A percentile compares a stretch with the other conserved stretches of the same genome.
Conservation (phyloP, 371 early-diverging fungal genomes). For the Circinella minor region DNA sequence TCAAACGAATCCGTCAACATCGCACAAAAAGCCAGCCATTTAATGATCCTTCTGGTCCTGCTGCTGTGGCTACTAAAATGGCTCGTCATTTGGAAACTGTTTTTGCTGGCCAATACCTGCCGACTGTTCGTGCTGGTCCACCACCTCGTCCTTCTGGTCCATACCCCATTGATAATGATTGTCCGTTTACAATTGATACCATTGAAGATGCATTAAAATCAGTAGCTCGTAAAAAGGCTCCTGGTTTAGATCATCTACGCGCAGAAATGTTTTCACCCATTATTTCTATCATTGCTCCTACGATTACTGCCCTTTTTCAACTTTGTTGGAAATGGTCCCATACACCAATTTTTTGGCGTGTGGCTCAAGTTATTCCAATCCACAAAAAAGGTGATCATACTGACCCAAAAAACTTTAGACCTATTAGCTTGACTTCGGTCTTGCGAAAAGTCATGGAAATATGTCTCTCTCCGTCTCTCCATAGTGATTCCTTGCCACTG, state of each 20-base stretch:
- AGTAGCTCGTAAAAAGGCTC: constrained; percentile 21
- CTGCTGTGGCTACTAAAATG: not conserved
- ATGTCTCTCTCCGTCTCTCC: constrained; percentile 1
- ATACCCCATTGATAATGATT: not conserved
- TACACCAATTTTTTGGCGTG: constrained; percentile 15
- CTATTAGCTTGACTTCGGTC: constrained; percentile 21
- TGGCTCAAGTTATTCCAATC: constrained; percentile 25
- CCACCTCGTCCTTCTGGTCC: not conserved
- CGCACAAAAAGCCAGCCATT: not conserved
- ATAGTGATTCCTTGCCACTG: not conserved
- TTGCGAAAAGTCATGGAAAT: constrained; percentile 20
- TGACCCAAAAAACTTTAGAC: constrained; percentile 22
- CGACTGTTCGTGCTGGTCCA: not conserved
- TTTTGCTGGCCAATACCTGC: constrained; percentile 6
- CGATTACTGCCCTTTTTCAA: not conserved
- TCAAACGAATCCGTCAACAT: not conserved
- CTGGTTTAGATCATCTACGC: constrained; percentile 25
- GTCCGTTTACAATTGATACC: not conserved
- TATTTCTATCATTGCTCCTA: not conserved
- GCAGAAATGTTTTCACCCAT: constrained; percentile 30
- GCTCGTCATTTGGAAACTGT: not conserved
- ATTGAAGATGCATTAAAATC: constrained; percentile 1
- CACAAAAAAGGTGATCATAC: constrained; percentile 26
- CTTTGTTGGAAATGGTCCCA: constrained; percentile 16
- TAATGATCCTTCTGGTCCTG: constrained; percentile 12